These are phyloP conservation scores for Solanum paucissectum DNA, from an alignment of 257 asterid species.

Conservation along the genomic window DNA sequence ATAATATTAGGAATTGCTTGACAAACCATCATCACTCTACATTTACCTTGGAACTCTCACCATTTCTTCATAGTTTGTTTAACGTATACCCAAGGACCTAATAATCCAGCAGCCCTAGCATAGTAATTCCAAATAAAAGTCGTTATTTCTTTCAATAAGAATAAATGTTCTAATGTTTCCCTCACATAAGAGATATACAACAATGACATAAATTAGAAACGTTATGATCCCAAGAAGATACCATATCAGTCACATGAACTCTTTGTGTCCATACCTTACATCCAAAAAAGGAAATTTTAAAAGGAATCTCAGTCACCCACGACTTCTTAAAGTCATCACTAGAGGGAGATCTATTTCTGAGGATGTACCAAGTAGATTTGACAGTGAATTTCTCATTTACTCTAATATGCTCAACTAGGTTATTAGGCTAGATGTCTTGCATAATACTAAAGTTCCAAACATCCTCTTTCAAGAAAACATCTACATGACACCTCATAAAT, in stretches of 20 bases:
- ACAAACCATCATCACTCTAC: background rate
- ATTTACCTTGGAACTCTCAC: background rate
- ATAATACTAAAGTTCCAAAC: no score
- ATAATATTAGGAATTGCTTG: background rate
- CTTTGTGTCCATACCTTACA: background rate
- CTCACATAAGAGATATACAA: background rate
- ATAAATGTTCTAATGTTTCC: background rate
- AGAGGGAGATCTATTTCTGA: background rate
- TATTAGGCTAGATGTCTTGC: no score
- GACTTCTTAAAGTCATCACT: no score
- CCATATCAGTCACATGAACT: background rate
- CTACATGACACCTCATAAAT: no score
- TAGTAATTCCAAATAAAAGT: background rate
- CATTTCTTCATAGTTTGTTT: background rate
- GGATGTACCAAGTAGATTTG: background rate
- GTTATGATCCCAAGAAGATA: background rate
- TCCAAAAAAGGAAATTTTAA: no score
- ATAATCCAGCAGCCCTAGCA: no score
- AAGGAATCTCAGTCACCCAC: background rate
- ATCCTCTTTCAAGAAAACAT: no score
- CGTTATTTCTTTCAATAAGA: background rate
- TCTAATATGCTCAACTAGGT: no score
- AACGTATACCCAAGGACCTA: background rate
- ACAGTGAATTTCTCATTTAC: no score
- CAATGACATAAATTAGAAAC: background rate